Conservation (phyloP, 23 red algal genomes). For the Gracilaria gracilis region DNA sequence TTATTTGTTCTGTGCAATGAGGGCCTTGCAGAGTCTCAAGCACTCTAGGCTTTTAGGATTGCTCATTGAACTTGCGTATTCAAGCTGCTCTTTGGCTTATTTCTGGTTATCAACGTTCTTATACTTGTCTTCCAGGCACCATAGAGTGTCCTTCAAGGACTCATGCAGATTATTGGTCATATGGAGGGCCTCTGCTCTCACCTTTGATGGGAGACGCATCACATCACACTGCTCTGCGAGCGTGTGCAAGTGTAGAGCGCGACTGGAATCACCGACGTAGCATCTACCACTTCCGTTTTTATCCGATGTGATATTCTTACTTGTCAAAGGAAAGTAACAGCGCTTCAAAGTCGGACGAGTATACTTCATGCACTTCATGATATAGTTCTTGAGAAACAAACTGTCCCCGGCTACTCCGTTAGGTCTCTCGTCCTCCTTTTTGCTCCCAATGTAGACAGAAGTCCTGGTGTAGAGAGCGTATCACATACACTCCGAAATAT, state of each 20-base stretch:
- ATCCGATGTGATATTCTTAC: neutral
- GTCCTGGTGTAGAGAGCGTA: too few species aligned
- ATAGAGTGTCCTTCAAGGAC: conserved; percentile 15
- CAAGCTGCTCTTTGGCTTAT: neutral
- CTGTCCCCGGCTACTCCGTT: too few species aligned
- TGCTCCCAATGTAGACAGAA: too few species aligned
- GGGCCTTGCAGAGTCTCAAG: conserved; percentile 5
- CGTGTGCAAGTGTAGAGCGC: too few species aligned
- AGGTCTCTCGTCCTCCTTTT: too few species aligned
- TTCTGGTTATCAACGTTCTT: neutral
- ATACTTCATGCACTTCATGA: neutral
- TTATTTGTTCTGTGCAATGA: too few species aligned
- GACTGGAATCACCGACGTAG: conserved; percentile 8
- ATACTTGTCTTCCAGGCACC: conserved; percentile 26
- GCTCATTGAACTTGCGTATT: neutral
- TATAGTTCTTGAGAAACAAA: neutral
- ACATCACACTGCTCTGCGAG: too few species aligned
- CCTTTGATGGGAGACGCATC: too few species aligned
- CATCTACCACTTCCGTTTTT: neutral
- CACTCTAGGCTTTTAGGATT: neutral
- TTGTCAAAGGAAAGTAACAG: conserved; percentile 6
- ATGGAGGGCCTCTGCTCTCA: neutral
- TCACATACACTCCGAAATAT: neutral
- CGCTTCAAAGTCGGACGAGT: neutral
- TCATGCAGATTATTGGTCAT: conserved; percentile 11